Evolutionary conservation across 23 red algal species (phyloP).

Genomic region (Gracilaria domingensis): DNA sequence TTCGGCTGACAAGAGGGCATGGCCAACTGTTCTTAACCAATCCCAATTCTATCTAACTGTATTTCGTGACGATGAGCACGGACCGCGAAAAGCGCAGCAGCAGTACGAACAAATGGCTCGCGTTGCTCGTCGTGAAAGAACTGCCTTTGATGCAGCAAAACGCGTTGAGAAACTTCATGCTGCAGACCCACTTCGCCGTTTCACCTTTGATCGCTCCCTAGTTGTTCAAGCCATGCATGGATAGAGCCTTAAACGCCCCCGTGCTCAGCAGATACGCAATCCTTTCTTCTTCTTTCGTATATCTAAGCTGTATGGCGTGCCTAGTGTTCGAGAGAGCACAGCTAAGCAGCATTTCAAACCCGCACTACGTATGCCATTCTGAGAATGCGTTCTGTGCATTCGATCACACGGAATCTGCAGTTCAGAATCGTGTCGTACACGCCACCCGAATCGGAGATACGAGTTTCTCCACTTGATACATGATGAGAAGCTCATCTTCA

Average conservation of each 20-base stretch:
- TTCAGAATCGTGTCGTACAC: too few relatives aligned
- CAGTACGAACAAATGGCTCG: slow-evolving; percentile 64
- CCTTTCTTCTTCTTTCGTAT: too few relatives aligned
- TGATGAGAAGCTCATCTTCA: too few relatives aligned
- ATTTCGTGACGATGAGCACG: slow-evolving; percentile 65
- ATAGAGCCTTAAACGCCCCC: not conserved
- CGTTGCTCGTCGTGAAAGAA: slow-evolving; percentile 39
- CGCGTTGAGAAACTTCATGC: not conserved
- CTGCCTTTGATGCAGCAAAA: slow-evolving; percentile 3
- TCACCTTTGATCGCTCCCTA: slow-evolving; percentile 55
- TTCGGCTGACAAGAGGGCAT: slow-evolving; percentile 26
- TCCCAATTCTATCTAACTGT: slow-evolving; percentile 32
- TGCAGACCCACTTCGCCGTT: slow-evolving; percentile 57
- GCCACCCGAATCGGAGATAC: too few relatives aligned
- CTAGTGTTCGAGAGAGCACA: too few relatives aligned
- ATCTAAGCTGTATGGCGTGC: too few relatives aligned
- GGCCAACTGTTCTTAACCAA: slow-evolving; percentile 41
- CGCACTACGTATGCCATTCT: too few relatives aligned
- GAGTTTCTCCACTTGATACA: too few relatives aligned
- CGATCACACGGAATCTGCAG: too few relatives aligned
- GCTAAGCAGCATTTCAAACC: too few relatives aligned
- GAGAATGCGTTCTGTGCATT: too few relatives aligned
- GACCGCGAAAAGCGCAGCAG: slow-evolving; percentile 62
- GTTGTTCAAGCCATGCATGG: slow-evolving; percentile 6
- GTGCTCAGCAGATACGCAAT: too few relatives aligned